These are phyloP conservation scores for Nicotiana obtusifolia DNA, from an alignment of 257 asterid genomes.

Conservation along the genomic window DNA sequence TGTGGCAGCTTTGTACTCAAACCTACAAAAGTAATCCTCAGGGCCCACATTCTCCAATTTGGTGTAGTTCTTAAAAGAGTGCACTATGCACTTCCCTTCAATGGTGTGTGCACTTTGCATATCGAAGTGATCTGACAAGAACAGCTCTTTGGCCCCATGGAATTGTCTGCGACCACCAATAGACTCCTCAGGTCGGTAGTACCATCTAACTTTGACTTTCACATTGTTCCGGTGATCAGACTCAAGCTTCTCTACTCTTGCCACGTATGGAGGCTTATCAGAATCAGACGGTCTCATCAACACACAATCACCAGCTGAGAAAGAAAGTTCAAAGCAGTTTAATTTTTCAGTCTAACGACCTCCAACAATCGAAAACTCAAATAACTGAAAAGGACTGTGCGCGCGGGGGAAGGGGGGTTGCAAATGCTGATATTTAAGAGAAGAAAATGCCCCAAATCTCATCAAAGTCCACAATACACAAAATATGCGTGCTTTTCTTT, in stretches of 20 bases:
- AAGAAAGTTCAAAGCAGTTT: neutral
- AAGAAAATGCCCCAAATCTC: neutral
- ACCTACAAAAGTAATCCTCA: conserved; percentile 77
- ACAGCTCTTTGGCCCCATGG: conserved; percentile 85
- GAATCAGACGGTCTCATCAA: conserved; percentile 68
- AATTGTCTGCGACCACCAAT: conserved; percentile 84
- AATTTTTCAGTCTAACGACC: neutral
- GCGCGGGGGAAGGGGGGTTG: neutral
- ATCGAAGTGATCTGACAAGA: conserved; percentile 73
- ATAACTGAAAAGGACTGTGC: neutral
- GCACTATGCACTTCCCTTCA: conserved; percentile 85
- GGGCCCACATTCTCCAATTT: conserved; percentile 77
- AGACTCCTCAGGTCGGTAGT: conserved; percentile 76
- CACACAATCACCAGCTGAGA: conserved; percentile 80
- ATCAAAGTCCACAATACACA: neutral
- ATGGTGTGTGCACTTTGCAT: conserved; percentile 87
- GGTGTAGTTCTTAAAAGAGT: conserved; percentile 73
- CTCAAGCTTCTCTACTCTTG: conserved; percentile 75
- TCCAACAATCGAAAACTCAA: neutral
- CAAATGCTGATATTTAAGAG: neutral
- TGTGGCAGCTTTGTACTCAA: conserved; percentile 83
- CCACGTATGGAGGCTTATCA: conserved; percentile 78
- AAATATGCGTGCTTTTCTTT: neutral
- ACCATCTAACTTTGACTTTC: conserved; percentile 75
- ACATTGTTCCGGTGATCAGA: conserved; percentile 70